Evolutionary conservation across 805 yeast species (phyloP).

Genomic region (Saturnispora sekii): DNA sequence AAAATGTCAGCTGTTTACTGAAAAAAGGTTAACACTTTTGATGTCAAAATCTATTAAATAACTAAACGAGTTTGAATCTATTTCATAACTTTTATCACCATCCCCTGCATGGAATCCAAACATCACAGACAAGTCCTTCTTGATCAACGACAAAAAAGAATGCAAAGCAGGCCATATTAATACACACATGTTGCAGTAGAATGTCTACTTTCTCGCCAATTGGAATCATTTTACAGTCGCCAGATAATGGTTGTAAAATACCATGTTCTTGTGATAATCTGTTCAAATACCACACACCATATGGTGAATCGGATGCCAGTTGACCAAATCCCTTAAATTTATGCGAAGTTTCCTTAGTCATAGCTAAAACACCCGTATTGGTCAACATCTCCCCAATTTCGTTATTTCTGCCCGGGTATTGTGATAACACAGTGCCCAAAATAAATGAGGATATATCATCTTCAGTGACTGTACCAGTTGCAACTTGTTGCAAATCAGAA

Average conservation of each 20-base stretch:
- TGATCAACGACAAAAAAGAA: slow-evolving; percentile 46
- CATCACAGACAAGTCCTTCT: slow-evolving; percentile 27
- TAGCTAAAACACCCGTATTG: slow-evolving; percentile 64
- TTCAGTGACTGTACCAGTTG: slow-evolving; percentile 47
- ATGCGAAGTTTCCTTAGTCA: slow-evolving; percentile 51
- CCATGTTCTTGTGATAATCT: slow-evolving; percentile 78
- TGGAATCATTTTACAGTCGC: slow-evolving; percentile 33
- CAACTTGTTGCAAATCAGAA: slow-evolving; percentile 69
- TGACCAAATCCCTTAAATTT: slow-evolving; percentile 52
- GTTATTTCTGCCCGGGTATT: slow-evolving; percentile 43
- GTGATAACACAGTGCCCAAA: slow-evolving; percentile 48
- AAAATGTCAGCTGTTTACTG: not conserved
- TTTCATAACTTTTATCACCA: slow-evolving; percentile 10
- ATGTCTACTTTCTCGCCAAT: slow-evolving; percentile 46
- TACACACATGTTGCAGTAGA: slow-evolving; percentile 66
- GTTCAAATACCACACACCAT: slow-evolving; percentile 49
- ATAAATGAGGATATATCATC: slow-evolving; percentile 42
- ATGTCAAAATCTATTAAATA: not conserved
- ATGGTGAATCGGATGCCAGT: slow-evolving; percentile 27
- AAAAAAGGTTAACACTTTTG: not conserved
- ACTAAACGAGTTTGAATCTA: too few relatives aligned
- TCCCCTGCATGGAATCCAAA: slow-evolving; percentile 19
- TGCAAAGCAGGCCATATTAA: slow-evolving; percentile 53
- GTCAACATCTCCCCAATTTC: slow-evolving; percentile 52
- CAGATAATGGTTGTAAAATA: slow-evolving; percentile 41